A percentile compares a stretch with the other conserved stretches of the same genome.
Evolutionary conservation across 1,284 basidiomycete genomes (phyloP).

Genomic region (Puccinia coronata): DNA sequence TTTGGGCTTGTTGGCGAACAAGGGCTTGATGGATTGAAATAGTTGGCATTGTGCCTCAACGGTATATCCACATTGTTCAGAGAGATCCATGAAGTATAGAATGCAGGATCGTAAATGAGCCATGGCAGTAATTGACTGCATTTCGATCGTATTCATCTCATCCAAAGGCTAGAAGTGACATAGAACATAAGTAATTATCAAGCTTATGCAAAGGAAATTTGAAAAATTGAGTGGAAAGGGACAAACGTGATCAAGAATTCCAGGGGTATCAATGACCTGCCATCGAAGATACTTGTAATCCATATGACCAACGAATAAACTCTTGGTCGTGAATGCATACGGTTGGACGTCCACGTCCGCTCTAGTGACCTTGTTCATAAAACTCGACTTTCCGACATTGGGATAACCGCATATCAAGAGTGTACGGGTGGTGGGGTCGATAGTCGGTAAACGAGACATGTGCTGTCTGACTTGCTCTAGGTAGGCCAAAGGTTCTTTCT

Average conservation of each 20-base stretch:
- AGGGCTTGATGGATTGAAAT: slow-evolving; percentile 95
- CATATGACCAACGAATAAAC: slow-evolving; percentile 90
- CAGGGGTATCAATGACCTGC: slow-evolving; percentile 76
- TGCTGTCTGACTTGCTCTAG: slow-evolving; percentile 96
- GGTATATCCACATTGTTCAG: slow-evolving; percentile 92
- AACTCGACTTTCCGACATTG: slow-evolving; percentile 94
- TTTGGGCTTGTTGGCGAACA: slow-evolving; percentile 87
- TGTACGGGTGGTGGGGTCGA: slow-evolving; percentile 94
- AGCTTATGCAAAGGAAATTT: neutral
- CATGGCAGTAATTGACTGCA: slow-evolving; percentile 95
- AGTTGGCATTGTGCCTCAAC: slow-evolving; percentile 93
- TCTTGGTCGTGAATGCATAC: slow-evolving; percentile 96
- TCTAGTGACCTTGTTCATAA: slow-evolving; percentile 96
- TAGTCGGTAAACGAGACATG: slow-evolving; percentile 90
- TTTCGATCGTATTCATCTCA: slow-evolving; percentile 99
- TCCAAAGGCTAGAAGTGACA: slow-evolving; percentile 73
- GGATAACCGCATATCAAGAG: slow-evolving; percentile 94
- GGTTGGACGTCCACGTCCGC: slow-evolving; percentile 97
- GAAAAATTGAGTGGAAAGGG: slow-evolving; percentile 65
- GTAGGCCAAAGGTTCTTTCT: slow-evolving; percentile 94
- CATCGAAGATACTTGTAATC: slow-evolving; percentile 97
- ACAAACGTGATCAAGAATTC: slow-evolving; percentile 62
- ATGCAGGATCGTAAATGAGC: slow-evolving; percentile 89
- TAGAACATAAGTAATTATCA: neutral
- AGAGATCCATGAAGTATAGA: slow-evolving; percentile 94